phyloP scores from a whole-genome alignment of 2,329 filamentous ascomycete species.

The Ascomycota sp. region DNA sequence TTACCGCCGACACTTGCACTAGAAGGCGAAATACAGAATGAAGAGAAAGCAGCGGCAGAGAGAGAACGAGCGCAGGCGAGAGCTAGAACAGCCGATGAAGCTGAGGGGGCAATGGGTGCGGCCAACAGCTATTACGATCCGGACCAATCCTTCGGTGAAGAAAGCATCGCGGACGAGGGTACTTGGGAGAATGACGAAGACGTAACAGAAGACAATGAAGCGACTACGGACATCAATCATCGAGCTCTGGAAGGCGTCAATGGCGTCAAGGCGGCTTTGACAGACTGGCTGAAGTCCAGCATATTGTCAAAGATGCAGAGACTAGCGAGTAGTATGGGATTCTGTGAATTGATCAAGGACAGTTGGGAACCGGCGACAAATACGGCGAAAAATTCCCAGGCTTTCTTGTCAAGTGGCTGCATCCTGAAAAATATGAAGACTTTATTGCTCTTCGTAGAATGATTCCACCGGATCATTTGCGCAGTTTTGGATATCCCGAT shows the following conservation, averaged over 20 bases:
- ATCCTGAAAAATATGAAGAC: slow-evolving; percentile 57
- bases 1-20: slow-evolving; percentile 53
- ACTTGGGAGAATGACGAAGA: slow-evolving; percentile 9
- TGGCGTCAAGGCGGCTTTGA: slow-evolving; percentile 11
- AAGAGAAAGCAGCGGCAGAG: slow-evolving; percentile 26
- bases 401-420: slow-evolving; percentile 47
- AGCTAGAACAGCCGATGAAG: slow-evolving; percentile 6
- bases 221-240: slow-evolving; percentile 6
- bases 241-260: slow-evolving; percentile 18
- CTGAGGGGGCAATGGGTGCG: slow-evolving; percentile 5
- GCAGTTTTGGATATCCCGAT: slow-evolving; percentile 24
- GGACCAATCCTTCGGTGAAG: slow-evolving; percentile 15
- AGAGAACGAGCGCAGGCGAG: slow-evolving; percentile 5
- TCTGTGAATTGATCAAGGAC: slow-evolving; percentile 9
- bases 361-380: slow-evolving; percentile 8
- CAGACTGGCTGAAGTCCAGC: slow-evolving; percentile 16
- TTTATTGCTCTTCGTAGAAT: slow-evolving; percentile 50
- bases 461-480: slow-evolving; percentile 34
- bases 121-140: slow-evolving; percentile 16
- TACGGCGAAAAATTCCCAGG: slow-evolving; percentile 18
- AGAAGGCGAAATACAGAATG: slow-evolving; percentile 24
- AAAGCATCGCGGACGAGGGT: slow-evolving; percentile 10
- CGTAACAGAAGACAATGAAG: slow-evolving; percentile 4
- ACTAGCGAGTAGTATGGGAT: slow-evolving; percentile 7
- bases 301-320: slow-evolving; percentile 13